phyloP scores from a whole-genome alignment of 441 rosid genomes.

The Eutrema salsugineum region DNA sequence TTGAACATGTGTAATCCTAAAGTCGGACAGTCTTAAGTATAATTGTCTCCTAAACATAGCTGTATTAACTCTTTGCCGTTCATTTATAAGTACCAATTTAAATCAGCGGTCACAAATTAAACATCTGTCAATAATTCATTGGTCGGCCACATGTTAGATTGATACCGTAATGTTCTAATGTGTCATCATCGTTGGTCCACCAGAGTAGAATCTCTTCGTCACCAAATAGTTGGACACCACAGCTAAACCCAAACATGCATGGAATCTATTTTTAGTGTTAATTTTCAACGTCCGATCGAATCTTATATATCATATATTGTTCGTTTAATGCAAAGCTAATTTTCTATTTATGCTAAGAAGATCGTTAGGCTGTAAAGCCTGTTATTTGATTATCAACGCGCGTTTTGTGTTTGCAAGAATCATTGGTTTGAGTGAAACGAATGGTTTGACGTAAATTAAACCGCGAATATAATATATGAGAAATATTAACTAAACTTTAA shows the following conservation, averaged over 20 bases:
- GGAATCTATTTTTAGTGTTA: background rate
- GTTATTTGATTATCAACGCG: background rate
- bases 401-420: background rate
- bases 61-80: conserved; percentile 6
- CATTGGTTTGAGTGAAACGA: background rate
- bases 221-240: conserved; percentile 22
- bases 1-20: conserved; percentile 25
- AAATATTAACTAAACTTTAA: too few species aligned
- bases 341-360: background rate
- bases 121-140: conserved; percentile 1
- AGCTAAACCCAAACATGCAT: background rate
- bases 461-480: background rate
- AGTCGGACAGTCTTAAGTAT: conserved; percentile 21
- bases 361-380: background rate
- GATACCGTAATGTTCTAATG: background rate
- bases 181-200: background rate
- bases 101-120: background rate
- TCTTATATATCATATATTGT: background rate
- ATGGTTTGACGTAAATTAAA: background rate
- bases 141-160: conserved; percentile 17
- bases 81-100: background rate
- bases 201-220: background rate
- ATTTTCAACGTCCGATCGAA: background rate
- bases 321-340: background rate
- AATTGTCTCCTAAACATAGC: conserved; percentile 15